A percentile compares a stretch with the other conserved stretches of the same genome.
Conservation (phyloP, 2,329 filamentous ascomycete species). For the Fusarium palustre region DNA sequence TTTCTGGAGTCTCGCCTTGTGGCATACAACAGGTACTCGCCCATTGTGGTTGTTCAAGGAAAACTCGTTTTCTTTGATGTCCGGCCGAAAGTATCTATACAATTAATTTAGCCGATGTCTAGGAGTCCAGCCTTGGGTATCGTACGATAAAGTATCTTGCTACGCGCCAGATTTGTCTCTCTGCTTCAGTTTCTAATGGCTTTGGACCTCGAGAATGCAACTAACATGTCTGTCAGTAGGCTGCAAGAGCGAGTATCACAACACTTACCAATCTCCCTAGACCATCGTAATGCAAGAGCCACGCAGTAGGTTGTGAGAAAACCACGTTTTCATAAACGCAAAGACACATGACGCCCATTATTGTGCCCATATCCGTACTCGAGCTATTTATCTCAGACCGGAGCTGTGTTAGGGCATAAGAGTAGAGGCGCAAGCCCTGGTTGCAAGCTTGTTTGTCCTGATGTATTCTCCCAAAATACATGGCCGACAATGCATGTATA, state of each 20-base stretch:
- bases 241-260: accelerated
- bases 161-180: conserved; percentile 17
- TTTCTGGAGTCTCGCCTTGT: conserved; percentile 1
- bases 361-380: conserved; percentile 8
- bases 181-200: background rate
- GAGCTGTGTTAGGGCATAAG: conserved; percentile 20
- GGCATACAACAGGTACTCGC: background rate
- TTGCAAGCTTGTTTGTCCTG: conserved; percentile 16
- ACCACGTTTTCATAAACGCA: conserved; percentile 28
- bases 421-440: conserved; percentile 16
- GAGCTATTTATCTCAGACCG: conserved; percentile 12
- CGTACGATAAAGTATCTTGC: conserved; percentile 23
- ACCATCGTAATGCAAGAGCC: conserved; percentile 32
- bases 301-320: conserved; percentile 25
- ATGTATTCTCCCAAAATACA: conserved; percentile 24
- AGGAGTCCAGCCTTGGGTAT: accelerated
- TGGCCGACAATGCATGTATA: conserved; percentile 16
- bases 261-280: conserved; percentile 16
- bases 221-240: background rate
- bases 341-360: conserved; percentile 26
- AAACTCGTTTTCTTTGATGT: conserved; percentile 22
- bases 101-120: background rate
- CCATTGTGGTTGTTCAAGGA: conserved; percentile 32
- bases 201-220: conserved; percentile 28
- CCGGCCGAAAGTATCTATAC: conserved; percentile 25